phyloP scores from a whole-genome alignment of 1,139 yeast genomes.

The Blastobotrys raffinosifermentans region DNA sequence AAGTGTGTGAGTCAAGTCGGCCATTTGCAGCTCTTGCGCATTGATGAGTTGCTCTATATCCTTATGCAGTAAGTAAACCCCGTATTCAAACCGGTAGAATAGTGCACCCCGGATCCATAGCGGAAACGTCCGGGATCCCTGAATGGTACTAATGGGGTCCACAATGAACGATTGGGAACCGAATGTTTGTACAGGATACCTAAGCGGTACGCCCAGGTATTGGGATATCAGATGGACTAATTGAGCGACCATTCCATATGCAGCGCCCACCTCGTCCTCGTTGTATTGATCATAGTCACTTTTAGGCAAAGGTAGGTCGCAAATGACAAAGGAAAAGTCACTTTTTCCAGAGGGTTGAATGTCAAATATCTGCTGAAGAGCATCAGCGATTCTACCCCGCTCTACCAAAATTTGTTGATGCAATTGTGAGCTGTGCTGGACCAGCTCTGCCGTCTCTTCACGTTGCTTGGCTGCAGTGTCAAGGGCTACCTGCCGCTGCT shows the following conservation, averaged over 20 bases:
- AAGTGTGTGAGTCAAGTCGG: conserved; percentile 35
- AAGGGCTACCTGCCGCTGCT: not conserved
- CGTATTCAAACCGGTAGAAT: conserved; percentile 49
- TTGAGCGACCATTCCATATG: conserved; percentile 45
- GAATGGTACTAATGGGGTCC: conserved; percentile 45
- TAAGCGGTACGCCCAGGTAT: conserved; percentile 42
- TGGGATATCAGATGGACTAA: conserved; percentile 39
- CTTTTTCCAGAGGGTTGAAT: conserved; percentile 28
- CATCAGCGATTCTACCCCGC: conserved; percentile 23
- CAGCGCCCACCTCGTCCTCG: conserved; percentile 42
- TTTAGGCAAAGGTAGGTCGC: conserved; percentile 27
- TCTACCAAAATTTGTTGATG: conserved; percentile 16
- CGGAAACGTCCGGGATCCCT: conserved; percentile 42
- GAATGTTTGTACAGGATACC: conserved; percentile 46
- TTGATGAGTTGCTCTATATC: conserved; percentile 48
- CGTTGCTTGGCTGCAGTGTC: not conserved
- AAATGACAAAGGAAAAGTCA: conserved; percentile 33
- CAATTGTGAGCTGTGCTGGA: conserved; percentile 1
- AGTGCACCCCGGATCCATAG: conserved; percentile 45
- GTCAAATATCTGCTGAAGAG: conserved; percentile 33
- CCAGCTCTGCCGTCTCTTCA: not conserved
- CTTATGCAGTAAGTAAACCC: conserved; percentile 42
- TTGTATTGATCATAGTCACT: conserved; percentile 20
- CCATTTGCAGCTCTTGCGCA: conserved; percentile 29
- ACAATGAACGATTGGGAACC: conserved; percentile 48